Evolutionary conservation across 2,329 filamentous ascomycete genomes (phyloP), one percentile per base, ranked within the genome.

Genomic region (Aspergillus calidoustus): DNA sequence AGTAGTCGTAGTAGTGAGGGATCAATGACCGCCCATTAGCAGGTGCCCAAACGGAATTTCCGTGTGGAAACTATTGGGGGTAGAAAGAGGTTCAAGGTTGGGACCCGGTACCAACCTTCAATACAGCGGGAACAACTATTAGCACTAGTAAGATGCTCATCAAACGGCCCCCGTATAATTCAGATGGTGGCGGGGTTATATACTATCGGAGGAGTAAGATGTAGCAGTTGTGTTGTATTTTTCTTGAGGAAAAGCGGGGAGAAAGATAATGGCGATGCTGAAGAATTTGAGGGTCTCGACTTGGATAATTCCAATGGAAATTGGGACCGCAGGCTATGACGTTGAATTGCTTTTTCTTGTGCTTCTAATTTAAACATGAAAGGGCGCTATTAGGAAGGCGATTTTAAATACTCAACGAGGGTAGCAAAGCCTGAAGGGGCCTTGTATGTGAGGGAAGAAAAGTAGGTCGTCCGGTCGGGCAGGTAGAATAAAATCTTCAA

Each of bases 231-330:
- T n/a, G 41, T 43, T 31, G 28, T 53, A 43, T 30, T 50, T 46
- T 28, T 28, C 38, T 46, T 13, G 41, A 55, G 34, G 23, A 49
- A 53, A 56, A 52, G 55, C 48, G 52, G 38, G 59, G 61, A 61
- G 56, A 62, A 34, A 54, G 6, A 28, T 28, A 28, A 52, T 54
- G 43, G 53, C 56, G 59, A 54, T 57, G 59, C 41, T 61, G 46
- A 51, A 62, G 46, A 51, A 62, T 28, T 55, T 54, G 34, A 65
- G 54, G 59, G 64, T 57, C 60, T 57, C 55, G 43, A 61, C 43
- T 44, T 57, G 63, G 62, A 63, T 61, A 54, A 44, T n/a, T 30
- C 47, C 49, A 28, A 49, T 50, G 23, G 48, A 19, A 60, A 30
- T 38, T 19, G 31, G 31, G 30, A 28, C 15, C 41, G 50, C 31